These are phyloP conservation scores for Copromyces sp. DNA, from an alignment of 495 filamentous ascomycete genomes.

Conservation along the genomic window DNA sequence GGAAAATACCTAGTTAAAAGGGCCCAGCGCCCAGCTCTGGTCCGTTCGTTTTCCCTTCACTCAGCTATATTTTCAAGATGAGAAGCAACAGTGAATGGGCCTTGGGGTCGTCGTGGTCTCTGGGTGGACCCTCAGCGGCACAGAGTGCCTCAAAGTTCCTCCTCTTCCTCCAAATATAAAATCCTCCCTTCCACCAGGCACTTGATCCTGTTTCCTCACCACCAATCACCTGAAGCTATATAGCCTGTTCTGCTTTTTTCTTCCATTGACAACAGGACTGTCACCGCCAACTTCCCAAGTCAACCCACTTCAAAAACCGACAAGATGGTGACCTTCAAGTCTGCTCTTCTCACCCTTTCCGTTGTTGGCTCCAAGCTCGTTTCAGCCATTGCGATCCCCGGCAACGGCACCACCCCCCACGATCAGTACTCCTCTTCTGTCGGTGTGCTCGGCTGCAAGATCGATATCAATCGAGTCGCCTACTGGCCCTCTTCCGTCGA, in stretches of 20 bases:
- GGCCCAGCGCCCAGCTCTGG: not conserved
- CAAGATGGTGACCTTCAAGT: not conserved
- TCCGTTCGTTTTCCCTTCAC: not conserved
- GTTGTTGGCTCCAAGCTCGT: not conserved
- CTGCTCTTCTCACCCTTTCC: not conserved
- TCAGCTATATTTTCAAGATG: not conserved
- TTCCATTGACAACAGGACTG: not conserved
- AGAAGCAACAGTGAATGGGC: not conserved
- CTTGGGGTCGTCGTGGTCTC: not conserved
- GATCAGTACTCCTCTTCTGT: slow-evolving; percentile 32
- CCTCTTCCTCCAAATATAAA: not conserved
- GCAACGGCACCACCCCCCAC: slow-evolving; percentile 29
- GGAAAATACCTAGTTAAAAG: not conserved
- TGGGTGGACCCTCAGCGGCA: not conserved
- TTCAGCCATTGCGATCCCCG: not conserved
- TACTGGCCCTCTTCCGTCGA: slow-evolving; percentile 33
- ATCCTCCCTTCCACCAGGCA: not conserved
- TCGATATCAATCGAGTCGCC: slow-evolving; percentile 31
- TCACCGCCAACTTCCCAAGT: not conserved
- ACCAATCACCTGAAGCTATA: not conserved
- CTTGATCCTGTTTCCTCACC: not conserved
- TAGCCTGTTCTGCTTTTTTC: not conserved
- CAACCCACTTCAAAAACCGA: not conserved
- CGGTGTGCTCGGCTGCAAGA: slow-evolving; percentile 37
- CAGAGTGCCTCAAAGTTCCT: not conserved